Base-by-base conservation (phyloP, 2,329 filamentous ascomycete species). In the Dryadomyces quercus-mongolicae region DNA sequence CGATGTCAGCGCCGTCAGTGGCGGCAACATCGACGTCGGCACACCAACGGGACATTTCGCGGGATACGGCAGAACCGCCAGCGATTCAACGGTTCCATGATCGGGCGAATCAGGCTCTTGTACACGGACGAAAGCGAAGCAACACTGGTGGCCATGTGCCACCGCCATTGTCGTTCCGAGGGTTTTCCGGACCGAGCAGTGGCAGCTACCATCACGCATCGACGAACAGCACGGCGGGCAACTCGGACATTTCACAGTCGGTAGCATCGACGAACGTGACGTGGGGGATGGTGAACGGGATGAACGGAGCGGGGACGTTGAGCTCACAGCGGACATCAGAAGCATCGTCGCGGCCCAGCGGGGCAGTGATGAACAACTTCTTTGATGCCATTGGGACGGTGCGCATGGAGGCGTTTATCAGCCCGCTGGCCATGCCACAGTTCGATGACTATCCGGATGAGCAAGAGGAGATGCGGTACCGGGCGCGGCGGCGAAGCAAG, bases 381-480 rank as follows among this genome's bases (percentile, higher is more conserved):
- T 93, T 93, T 64, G 90, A 94, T 62, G 86, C 86, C 1, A 85
- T 94, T 55, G 90, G 91, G 1, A 97, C 91, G 2, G 82, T 97
- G 49, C 82, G 93, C 31, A 97, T 98, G 92, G 92, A 97, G 68
- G 93, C 93, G 0, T 98, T 97, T 67, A 94, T 98, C 60, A 82
- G 75, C 61, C 81, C 81, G 0, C 66, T 84, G 12, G 72, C 77
- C 2, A 42, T 59, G 20, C 40, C 70, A 2, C 70, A 71, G 55
- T 70, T 74, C 52, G 69, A 71, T 13, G 74, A 77, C 13, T 67
- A 71, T 45, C 69, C 72, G 0, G 71, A 75, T 53, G 76, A 78
- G 58, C 66, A 70, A 21, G 76, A 78, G 22, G 76, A 80, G 58
- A 69, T 72, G 57, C 68, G 71, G 51, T 70, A 73, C 49, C 66